Evolutionary conservation across 2,329 filamentous ascomycete genomes (phyloP).

Genomic region (Huntiella omanensis): DNA sequence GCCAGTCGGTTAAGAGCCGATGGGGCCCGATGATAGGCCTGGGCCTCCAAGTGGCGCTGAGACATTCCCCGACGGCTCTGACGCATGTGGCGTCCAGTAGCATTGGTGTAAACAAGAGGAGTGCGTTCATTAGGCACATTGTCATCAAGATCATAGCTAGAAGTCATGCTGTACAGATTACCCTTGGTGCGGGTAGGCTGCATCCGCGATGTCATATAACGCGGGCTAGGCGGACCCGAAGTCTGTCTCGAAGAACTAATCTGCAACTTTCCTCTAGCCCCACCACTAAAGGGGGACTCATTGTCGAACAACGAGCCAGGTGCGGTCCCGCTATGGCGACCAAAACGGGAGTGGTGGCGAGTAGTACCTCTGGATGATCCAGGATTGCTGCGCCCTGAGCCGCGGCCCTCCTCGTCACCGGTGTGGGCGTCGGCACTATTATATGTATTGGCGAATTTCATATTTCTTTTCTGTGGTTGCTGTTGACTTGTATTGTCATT

Average conservation of each 20-base stretch:
- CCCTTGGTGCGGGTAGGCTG: conserved; percentile 25
- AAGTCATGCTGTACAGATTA: conserved; percentile 38
- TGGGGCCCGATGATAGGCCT: conserved; percentile 43
- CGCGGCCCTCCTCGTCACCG: conserved; percentile 46
- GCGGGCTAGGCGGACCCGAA: conserved; percentile 52
- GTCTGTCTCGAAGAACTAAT: conserved; percentile 38
- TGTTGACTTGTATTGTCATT: conserved; percentile 31
- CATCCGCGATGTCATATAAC: conserved; percentile 23
- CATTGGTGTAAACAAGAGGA: conserved; percentile 46
- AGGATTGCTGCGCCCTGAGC: conserved; percentile 37
- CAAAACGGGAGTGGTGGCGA: conserved; percentile 56
- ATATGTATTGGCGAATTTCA: conserved; percentile 85
- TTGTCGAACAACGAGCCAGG: conserved; percentile 57
- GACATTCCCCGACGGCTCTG: conserved; percentile 34
- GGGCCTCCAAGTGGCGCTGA: conserved; percentile 53
- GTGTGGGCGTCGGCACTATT: conserved; percentile 34
- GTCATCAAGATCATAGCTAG: conserved; percentile 64
- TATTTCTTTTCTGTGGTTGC: conserved; percentile 53
- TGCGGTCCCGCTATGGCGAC: conserved; percentile 35
- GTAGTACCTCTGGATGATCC: conserved; percentile 47
- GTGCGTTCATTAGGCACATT: conserved; percentile 68
- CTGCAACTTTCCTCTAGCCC: conserved; percentile 42
- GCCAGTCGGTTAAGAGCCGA: conserved; percentile 56
- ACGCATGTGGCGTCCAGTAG: conserved; percentile 26
- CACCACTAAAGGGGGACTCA: conserved; percentile 59